Conservation (phyloP, 495 filamentous ascomycete genomes). For the Hamigera avellanea region DNA sequence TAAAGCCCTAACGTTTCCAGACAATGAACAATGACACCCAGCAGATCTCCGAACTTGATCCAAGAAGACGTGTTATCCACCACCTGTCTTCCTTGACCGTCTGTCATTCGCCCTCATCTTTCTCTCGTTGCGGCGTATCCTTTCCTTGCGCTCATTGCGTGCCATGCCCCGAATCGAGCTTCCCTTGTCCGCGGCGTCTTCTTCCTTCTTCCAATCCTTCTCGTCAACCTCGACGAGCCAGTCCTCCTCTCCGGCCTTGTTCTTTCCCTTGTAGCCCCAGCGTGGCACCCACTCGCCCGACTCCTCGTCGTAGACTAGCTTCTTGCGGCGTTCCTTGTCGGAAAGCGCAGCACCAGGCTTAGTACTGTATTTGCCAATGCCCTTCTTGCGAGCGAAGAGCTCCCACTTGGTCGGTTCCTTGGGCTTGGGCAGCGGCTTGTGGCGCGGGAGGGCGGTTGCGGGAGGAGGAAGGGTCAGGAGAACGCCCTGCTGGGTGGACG, state of each 20-base stretch:
- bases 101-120: slow-evolving; percentile 58
- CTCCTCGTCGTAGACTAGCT: slow-evolving; percentile 72
- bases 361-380: slow-evolving; percentile 51
- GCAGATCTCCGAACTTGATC: too few relatives aligned
- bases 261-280: slow-evolving; percentile 93
- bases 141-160: slow-evolving; percentile 50
- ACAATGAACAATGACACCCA: too few relatives aligned
- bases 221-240: slow-evolving; percentile 89
- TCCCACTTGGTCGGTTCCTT: slow-evolving; percentile 89
- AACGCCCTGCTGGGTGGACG: slow-evolving; percentile 50
- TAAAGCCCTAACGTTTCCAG: slow-evolving; percentile 5
- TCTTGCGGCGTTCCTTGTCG: slow-evolving; percentile 58
- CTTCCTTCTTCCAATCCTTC: slow-evolving; percentile 57
- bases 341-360: slow-evolving; percentile 28
- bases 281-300: slow-evolving; percentile 80
- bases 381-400: slow-evolving; percentile 89
- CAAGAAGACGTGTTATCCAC: too few relatives aligned
- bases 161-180: slow-evolving; percentile 49
- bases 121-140: slow-evolving; percentile 57
- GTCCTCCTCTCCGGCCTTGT: slow-evolving; percentile 63
- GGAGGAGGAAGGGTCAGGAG: slow-evolving; percentile 62
- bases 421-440: slow-evolving; percentile 73
- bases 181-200: slow-evolving; percentile 44
- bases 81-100: slow-evolving; percentile 33
- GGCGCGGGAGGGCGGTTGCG: slow-evolving; percentile 62